Base-by-base conservation (phyloP, 371 early-diverging fungal species). In the Mucor racemosus region DNA sequence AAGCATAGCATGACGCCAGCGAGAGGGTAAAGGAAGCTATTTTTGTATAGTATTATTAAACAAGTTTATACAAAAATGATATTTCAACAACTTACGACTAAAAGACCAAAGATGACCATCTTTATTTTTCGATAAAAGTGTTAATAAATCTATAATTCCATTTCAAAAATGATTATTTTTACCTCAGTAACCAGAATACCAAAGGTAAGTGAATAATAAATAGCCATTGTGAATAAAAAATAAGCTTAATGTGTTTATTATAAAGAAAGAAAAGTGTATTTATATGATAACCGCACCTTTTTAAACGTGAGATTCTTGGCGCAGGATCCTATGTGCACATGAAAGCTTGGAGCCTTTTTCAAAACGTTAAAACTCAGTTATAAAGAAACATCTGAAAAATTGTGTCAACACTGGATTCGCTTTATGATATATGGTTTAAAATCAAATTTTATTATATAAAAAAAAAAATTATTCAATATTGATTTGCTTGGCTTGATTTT, bases 1-100 rank as follows among this genome's bases (percentile, higher is more conserved):
- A 15, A 86, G 73, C 70, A 84, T 72, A 15, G 78, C 78, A 58
- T 74, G 77, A 65, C 86, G 72, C 85, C 85, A 85, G 15, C 79
- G 79, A 67, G 73, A 76, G 34, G 86, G 86, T 58, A 86, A 65
- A 53, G 86, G 86, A 26, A 86, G 67, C 86, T 86, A 57, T n/a
- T 54, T 31, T 54, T 6, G 1, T 9, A 54, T 13, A 34, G 38
- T 1, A 9, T 38, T 34, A 19, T 38, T 36, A 33, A 7, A 35
- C 36, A 5, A 14, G 11, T 54, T 35, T 33, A 17, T 11, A 38
- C 38, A 26, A 1, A 36, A 38, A 9, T 48, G 7, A 19, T 7
- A 21, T 48, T n/a, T 6, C 7, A 19, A 34, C n/a, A 34, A 61
- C 68, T 54, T 67, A 73, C 71, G 41, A 78, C 69, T 33, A 84